Conservation (phyloP, 1,284 basidiomycete genomes). For the Boletus albobrunnescens region DNA sequence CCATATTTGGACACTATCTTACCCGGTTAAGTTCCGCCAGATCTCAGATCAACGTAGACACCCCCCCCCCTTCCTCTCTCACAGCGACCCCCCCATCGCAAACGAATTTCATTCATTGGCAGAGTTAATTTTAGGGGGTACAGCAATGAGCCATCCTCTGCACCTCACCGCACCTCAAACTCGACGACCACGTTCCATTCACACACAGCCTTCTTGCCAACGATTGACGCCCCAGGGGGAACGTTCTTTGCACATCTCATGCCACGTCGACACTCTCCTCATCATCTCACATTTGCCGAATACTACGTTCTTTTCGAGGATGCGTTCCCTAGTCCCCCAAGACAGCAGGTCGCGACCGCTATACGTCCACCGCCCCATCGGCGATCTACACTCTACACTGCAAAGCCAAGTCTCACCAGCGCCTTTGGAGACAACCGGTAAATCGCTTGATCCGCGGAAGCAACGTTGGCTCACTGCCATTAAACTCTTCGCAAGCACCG, state of each 20-base stretch:
- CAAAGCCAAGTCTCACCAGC: neutral
- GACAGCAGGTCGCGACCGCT: neutral
- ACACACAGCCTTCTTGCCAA: neutral
- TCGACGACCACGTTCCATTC: too few species aligned
- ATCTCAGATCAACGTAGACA: constrained; percentile 10
- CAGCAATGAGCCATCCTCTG: too few species aligned
- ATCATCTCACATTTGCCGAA: too few species aligned
- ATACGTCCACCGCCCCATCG: neutral
- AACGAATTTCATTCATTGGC: too few species aligned
- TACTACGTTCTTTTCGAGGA: neutral
- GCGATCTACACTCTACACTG: neutral
- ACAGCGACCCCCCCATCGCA: neutral
- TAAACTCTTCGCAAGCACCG: too few species aligned
- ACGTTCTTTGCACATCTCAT: neutral
- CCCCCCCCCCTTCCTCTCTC: too few species aligned
- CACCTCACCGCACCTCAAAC: too few species aligned
- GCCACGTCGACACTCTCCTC: too few species aligned
- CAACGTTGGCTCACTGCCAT: too few species aligned
- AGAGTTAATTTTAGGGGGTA: neutral
- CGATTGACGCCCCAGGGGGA: neutral
- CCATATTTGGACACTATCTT: neutral
- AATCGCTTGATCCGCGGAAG: too few species aligned
- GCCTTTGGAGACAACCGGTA: too few species aligned
- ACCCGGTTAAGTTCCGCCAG: constrained; percentile 7
- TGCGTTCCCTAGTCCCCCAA: neutral